A percentile compares a stretch with the other conserved stretches of the same genome.
Evolutionary conservation across 139 green algal genomes (phyloP).

Genomic region (Eudorina sp.): DNA sequence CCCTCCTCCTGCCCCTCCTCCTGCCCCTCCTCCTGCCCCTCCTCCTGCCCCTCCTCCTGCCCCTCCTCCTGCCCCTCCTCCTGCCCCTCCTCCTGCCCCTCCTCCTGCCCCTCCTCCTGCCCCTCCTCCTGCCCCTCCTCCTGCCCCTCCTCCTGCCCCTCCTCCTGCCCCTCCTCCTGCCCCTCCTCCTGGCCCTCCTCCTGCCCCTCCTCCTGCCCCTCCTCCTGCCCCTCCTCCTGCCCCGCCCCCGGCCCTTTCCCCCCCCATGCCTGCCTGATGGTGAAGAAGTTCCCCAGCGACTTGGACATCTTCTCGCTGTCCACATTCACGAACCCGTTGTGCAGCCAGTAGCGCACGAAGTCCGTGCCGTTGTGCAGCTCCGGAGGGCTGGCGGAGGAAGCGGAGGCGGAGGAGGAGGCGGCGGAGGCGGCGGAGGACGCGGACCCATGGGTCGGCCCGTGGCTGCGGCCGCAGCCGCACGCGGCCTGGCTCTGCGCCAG

Average conservation of each 20-base stretch:
- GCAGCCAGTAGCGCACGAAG: slow-evolving; percentile 94
- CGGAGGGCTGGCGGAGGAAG: neutral
- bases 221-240: neutral
- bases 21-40: too few relatives aligned
- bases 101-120: too few relatives aligned
- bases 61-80: too few relatives aligned
- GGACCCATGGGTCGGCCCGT: neutral
- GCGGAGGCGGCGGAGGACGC: neutral
- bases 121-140: too few relatives aligned
- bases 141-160: too few relatives aligned
- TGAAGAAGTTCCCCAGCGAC: slow-evolving; percentile 98
- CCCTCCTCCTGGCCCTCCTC: too few relatives aligned
- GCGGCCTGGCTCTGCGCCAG: slow-evolving; percentile 84
- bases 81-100: too few relatives aligned
- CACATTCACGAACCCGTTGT: slow-evolving; percentile 98
- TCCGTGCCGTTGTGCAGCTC: slow-evolving; percentile 54
- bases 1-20: too few relatives aligned
- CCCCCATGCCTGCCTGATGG: slow-evolving; percentile 77
- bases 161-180: too few relatives aligned
- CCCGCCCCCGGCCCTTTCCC: neutral
- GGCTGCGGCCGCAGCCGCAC: slow-evolving; percentile 52
- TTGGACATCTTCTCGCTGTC: slow-evolving; percentile 99
- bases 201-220: too few relatives aligned
- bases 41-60: too few relatives aligned
- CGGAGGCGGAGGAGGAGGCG: neutral